Conservation (phyloP, 495 filamentous ascomycete genomes). For the Talaromyces stipitatus region DNA sequence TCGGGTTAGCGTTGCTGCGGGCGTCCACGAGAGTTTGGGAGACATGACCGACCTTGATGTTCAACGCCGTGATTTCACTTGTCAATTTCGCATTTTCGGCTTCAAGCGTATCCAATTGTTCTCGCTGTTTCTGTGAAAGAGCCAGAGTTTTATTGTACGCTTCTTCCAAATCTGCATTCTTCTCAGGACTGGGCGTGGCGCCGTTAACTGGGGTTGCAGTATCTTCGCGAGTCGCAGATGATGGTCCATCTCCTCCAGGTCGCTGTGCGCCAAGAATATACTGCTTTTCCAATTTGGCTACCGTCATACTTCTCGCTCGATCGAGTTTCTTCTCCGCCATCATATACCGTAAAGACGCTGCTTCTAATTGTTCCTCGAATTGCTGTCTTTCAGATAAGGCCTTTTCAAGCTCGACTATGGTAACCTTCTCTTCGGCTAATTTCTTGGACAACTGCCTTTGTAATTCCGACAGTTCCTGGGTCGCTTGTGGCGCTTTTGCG, state of each 20-base stretch:
- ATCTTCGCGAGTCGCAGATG: conserved; percentile 50
- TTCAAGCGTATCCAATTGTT: conserved; percentile 72
- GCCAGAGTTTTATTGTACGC: conserved; percentile 67
- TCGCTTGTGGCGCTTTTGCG: conserved; percentile 31
- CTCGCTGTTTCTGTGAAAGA: conserved; percentile 70
- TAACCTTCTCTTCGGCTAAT: conserved; percentile 73
- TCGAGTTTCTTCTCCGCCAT: conserved; percentile 91
- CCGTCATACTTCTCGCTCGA: conserved; percentile 73
- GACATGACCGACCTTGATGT: conserved; percentile 39
- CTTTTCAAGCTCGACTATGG: conserved; percentile 67
- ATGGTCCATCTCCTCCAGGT: conserved; percentile 35
- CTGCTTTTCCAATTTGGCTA: conserved; percentile 89
- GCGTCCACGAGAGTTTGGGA: not conserved
- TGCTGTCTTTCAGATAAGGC: conserved; percentile 73
- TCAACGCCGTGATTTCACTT: conserved; percentile 66
- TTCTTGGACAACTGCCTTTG: conserved; percentile 66
- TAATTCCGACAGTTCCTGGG: conserved; percentile 61
- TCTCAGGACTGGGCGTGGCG: conserved; percentile 42
- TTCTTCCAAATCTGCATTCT: conserved; percentile 53
- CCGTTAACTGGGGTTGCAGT: conserved; percentile 41
- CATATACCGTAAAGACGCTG: conserved; percentile 82
- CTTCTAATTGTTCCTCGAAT: conserved; percentile 73
- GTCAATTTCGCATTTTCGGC: conserved; percentile 73
- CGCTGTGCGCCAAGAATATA: conserved; percentile 59
- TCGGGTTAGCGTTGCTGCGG: conserved; percentile 6